These are phyloP conservation scores for Wickerhamiella musiphila DNA, from an alignment of 805 yeast genomes.

Conservation along the genomic window DNA sequence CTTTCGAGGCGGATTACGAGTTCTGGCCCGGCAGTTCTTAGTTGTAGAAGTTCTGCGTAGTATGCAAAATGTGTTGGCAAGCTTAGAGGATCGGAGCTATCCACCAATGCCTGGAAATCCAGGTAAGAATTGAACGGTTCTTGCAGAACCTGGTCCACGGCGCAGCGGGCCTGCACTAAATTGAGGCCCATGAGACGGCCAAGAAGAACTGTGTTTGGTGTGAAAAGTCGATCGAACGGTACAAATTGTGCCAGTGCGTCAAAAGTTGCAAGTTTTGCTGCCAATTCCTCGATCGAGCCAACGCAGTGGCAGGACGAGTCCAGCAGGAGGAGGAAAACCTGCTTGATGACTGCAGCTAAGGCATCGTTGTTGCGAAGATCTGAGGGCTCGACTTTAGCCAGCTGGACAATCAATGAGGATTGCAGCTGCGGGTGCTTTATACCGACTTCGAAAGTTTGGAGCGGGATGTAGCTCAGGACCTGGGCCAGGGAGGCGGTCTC, in stretches of 20 bases:
- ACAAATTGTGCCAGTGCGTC: slow-evolving; percentile 1
- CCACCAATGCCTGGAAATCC: too few relatives aligned
- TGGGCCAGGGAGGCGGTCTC: slow-evolving; percentile 4
- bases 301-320: slow-evolving; percentile 7
- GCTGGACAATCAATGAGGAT: slow-evolving; percentile 6
- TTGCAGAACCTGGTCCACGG: too few relatives aligned
- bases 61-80: too few relatives aligned
- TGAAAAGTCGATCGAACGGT: slow-evolving; percentile 13
- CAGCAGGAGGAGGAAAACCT: slow-evolving; percentile 6
- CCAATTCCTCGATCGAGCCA: slow-evolving; percentile 4
- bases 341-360: not conserved
- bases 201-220: slow-evolving; percentile 7
- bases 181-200: slow-evolving; percentile 13
- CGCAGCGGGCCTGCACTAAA: slow-evolving; percentile 7
- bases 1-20: too few relatives aligned
- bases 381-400: slow-evolving; percentile 3
- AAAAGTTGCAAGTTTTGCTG: slow-evolving; percentile 1
- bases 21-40: too few relatives aligned
- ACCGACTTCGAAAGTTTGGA: slow-evolving; percentile 3
- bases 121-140: too few relatives aligned
- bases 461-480: slow-evolving; percentile 7
- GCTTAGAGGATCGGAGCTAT: too few relatives aligned
- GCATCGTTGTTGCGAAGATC: not conserved
- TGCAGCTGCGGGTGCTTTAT: slow-evolving; percentile 7
- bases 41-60: too few relatives aligned